Conservation (phyloP, 2,329 filamentous ascomycete species). For the Nemania diffusa region DNA sequence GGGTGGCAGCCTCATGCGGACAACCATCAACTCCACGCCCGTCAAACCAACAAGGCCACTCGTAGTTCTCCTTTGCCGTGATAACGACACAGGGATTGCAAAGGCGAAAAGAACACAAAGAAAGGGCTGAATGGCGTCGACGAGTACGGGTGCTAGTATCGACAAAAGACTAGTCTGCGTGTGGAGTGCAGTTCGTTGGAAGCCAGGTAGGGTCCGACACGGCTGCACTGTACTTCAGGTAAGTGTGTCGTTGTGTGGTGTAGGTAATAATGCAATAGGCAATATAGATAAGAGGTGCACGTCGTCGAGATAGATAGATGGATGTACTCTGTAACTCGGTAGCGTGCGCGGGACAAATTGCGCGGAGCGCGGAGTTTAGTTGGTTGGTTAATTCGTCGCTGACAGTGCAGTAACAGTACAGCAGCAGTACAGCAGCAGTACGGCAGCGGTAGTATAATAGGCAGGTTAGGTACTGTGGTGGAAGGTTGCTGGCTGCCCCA, state of each 20-base stretch:
- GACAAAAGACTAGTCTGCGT: conserved; percentile 4
- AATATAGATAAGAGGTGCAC: conserved; percentile 19
- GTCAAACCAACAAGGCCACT: conserved; percentile 12
- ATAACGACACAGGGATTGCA: neutral
- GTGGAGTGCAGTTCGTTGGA: conserved; percentile 19
- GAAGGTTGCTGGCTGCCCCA: conserved; percentile 23
- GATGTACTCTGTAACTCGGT: too few relatives aligned
- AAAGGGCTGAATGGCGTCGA: neutral
- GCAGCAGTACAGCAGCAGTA: neutral
- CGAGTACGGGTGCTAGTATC: neutral
- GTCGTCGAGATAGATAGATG: conserved; percentile 4
- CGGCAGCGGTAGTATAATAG: neutral
- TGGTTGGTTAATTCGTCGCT: conserved; percentile 23
- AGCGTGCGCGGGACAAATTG: conserved; percentile 3
- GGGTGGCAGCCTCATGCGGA: conserved; percentile 43
- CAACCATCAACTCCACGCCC: conserved; percentile 32
- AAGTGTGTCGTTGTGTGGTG: conserved; percentile 21
- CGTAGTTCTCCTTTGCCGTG: conserved; percentile 7
- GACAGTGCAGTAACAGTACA: neutral
- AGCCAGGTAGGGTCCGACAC: neutral
- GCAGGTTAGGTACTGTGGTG: neutral
- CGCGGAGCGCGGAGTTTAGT: neutral
- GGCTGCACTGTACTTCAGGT: conserved; percentile 17
- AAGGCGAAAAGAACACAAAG: neutral
- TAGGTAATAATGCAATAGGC: neutral